Conservation (phyloP, 768 basidiomycete genomes). For the Termitomyces heimii region DNA sequence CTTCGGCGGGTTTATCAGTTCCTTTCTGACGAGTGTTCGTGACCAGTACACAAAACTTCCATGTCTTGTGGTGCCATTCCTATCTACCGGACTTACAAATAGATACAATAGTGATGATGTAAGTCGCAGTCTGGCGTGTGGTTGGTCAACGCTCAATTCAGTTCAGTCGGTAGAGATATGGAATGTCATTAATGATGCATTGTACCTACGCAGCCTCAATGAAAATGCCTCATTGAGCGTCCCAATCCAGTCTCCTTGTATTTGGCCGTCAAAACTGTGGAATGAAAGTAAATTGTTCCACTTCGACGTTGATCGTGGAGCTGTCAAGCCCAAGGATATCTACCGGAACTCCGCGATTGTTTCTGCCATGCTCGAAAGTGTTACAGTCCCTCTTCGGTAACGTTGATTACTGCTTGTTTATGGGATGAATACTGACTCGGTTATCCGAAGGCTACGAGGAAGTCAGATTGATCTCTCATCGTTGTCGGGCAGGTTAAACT, state of each 20-base stretch:
- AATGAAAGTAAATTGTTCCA: conserved; percentile 3
- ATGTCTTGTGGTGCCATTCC: conserved; percentile 47
- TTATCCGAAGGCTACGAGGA: conserved; percentile 22
- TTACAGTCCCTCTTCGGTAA: conserved; percentile 56
- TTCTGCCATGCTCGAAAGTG: conserved; percentile 52
- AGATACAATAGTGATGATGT: conserved; percentile 37
- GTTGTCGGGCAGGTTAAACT: conserved; percentile 40
- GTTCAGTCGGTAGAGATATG: conserved; percentile 29
- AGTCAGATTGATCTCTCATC: conserved; percentile 34
- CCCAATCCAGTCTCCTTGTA: conserved; percentile 40
- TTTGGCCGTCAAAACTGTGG: conserved; percentile 34
- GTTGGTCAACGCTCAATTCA: conserved; percentile 8
- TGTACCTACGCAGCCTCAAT: conserved; percentile 45
- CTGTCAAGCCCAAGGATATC: conserved; percentile 21
- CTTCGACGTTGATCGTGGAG: neutral
- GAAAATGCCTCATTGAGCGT: conserved; percentile 45
- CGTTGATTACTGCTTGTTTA: conserved; percentile 6
- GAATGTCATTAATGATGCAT: conserved; percentile 55
- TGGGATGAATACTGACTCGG: neutral
- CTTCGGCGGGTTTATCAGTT: conserved; percentile 61
- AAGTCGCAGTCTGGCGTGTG: conserved; percentile 16
- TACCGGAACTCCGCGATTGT: conserved; percentile 56
- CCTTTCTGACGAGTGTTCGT: conserved; percentile 53
- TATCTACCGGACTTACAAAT: conserved; percentile 34
- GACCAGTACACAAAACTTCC: conserved; percentile 69